These are phyloP conservation scores for Raphidocelis subcapitata DNA, from an alignment of 139 green algal species.

Conservation along the genomic window DNA sequence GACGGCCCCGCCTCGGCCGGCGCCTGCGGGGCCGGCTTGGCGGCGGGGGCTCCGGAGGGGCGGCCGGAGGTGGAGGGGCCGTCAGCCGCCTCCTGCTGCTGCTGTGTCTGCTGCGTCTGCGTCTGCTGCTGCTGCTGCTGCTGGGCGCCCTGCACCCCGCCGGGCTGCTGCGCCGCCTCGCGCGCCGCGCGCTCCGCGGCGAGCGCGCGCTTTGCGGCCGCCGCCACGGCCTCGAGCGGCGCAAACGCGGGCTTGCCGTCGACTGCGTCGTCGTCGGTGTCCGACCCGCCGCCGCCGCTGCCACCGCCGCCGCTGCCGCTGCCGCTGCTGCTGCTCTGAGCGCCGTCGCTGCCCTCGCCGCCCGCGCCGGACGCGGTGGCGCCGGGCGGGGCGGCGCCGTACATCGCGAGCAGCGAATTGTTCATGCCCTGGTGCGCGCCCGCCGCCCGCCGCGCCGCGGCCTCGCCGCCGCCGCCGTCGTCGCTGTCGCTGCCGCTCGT, in stretches of 20 bases:
- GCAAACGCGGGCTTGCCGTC: conserved; percentile 40
- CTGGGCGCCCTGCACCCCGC: too few relatives aligned
- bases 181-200: conserved; percentile 28
- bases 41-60: background rate
- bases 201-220: conserved; percentile 46
- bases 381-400: background rate
- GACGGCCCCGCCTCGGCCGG: background rate
- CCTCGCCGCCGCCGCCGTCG: background rate
- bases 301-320: conserved; percentile 6
- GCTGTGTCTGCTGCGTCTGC: background rate
- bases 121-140: conserved; percentile 13
- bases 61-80: conserved; percentile 15
- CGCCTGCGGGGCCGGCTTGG: background rate
- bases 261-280: conserved; percentile 5
- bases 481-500: conserved; percentile 2
- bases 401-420: background rate
- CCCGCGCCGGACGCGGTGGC: background rate
- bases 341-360: background rate
- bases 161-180: background rate
- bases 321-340: conserved; percentile 10
- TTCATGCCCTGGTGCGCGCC: background rate
- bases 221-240: conserved; percentile 45
- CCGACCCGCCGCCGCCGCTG: background rate
- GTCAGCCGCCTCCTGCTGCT: conserved; percentile 13
- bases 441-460: background rate